phyloP scores from a whole-genome alignment of 2,329 filamentous ascomycete species.

The Blastomyces gilchristii region DNA sequence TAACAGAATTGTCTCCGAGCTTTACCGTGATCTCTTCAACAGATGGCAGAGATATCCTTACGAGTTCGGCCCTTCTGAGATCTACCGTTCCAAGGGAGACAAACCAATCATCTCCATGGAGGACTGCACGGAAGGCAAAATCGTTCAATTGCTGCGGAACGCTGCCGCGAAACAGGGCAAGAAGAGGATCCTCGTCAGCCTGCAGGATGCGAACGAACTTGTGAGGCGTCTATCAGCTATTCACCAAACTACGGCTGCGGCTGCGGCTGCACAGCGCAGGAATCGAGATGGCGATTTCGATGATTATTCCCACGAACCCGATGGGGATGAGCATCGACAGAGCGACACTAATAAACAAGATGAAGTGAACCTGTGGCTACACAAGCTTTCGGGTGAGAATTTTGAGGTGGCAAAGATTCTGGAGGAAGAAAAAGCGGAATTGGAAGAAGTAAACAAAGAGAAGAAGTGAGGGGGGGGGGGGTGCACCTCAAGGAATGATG shows the following conservation, averaged over 20 bases:
- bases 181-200: conserved; percentile 46
- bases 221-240: conserved; percentile 39
- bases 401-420: conserved; percentile 9
- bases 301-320: background rate
- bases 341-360: background rate
- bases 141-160: conserved; percentile 6
- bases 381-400: background rate
- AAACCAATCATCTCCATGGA: background rate
- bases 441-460: too few species aligned
- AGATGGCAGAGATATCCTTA: background rate
- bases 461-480: background rate
- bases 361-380: background rate
- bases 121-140: background rate
- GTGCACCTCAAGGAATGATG: background rate
- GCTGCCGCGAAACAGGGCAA: conserved; percentile 9
- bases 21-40: background rate
- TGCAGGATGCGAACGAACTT: conserved; percentile 53
- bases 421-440: conserved; percentile 7
- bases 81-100: background rate
- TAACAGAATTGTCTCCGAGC: background rate
- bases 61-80: background rate
- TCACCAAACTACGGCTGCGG: background rate
- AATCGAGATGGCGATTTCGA: conserved; percentile 3
- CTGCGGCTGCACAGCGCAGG: background rate
- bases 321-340: conserved; percentile 6